Evolutionary conservation across 257 asterid species (phyloP), one percentile per base, ranked within the genome.

Genomic region (Phtheirospermum japonicum): DNA sequence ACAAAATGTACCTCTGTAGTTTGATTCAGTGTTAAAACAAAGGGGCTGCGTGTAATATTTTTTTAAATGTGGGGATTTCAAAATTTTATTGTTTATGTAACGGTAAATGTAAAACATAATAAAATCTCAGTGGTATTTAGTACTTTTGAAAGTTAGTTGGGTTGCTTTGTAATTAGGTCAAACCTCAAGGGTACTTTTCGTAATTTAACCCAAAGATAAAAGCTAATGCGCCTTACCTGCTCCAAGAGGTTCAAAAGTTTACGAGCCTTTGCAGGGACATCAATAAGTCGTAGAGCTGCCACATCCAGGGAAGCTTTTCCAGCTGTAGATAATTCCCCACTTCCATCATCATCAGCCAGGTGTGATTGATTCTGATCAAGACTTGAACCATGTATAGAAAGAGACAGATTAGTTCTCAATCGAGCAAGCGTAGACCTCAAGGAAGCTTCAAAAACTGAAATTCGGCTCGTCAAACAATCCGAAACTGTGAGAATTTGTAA

Each of bases 401-500:
- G 57, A 40, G 97, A 82, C 62, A 87, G 72, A 71, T 84, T 87
- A 65, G 97, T 89, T 76, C 91, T 87, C 85, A 93, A 75, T 77
- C 99, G 80, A 75, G 96, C 85, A 40, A 93, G 96, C 55, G 96
- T 83, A 63, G 99, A 89, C 78, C 93, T 82, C 79, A 93, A 63
- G 14, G 97, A 89, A 64, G 99, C 96, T 82, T 89, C 99, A 76
- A 87, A 93, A 59, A 93, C 99, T 13, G 99, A 89, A 61, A 82
- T 85, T 73, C 97, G 84, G 77, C 96, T 93, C 13, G 92, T 80
- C 74, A 93, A 75, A 73, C 92, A 75, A 72, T 93, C 96, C 10
- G 99, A 77, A 75, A 93, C 97, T 0, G 95, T 83, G 77, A 93
- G 96, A 77, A 89, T 90, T 77, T 93, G 99, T 67, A 89, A 69